Percentiles rank a stretch among this genome's conserved stretches.
phyloP scores from a whole-genome alignment of 768 basidiomycete species.

The Pleurotus djamor region DNA sequence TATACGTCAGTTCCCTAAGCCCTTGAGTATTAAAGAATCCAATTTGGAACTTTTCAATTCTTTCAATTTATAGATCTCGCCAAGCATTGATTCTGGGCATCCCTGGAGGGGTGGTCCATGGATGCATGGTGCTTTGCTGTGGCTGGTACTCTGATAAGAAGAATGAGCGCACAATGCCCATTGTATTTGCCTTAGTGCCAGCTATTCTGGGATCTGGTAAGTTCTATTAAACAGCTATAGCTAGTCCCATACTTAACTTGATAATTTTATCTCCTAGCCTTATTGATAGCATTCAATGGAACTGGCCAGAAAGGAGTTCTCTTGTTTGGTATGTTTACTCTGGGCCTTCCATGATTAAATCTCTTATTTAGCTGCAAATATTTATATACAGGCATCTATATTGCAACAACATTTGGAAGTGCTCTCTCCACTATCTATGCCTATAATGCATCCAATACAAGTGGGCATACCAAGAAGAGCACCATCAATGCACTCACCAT shows the following conservation, averaged over 20 bases:
- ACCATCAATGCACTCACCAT: constrained; percentile 64
- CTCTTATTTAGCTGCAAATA: not conserved
- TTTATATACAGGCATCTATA: constrained; percentile 37
- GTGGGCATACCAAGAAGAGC: constrained; percentile 68
- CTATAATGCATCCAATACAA: constrained; percentile 63
- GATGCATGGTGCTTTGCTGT: constrained; percentile 45
- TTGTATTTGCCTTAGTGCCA: constrained; percentile 54
- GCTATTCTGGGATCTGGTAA: constrained; percentile 56
- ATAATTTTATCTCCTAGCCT: constrained; percentile 21
- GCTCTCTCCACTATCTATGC: constrained; percentile 60
- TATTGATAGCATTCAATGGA: constrained; percentile 53
- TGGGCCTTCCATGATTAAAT: not conserved
- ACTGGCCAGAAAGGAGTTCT: constrained; percentile 47
- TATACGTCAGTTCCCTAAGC: constrained; percentile 53
- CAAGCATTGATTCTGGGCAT: constrained; percentile 61
- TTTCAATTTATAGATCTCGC: constrained; percentile 36
- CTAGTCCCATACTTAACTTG: not conserved
- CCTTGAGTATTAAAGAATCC: not conserved
- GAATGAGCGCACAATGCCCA: constrained; percentile 62
- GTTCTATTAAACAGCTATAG: not conserved
- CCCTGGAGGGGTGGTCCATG: constrained; percentile 50
- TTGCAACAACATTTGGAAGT: constrained; percentile 57
- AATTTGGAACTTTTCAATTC: not conserved
- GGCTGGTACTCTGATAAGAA: constrained; percentile 69
- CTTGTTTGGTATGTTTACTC: constrained; percentile 44